Evolutionary conservation across 2,329 filamentous ascomycete genomes (phyloP).

Genomic region (Cryphonectria carpinicola): DNA sequence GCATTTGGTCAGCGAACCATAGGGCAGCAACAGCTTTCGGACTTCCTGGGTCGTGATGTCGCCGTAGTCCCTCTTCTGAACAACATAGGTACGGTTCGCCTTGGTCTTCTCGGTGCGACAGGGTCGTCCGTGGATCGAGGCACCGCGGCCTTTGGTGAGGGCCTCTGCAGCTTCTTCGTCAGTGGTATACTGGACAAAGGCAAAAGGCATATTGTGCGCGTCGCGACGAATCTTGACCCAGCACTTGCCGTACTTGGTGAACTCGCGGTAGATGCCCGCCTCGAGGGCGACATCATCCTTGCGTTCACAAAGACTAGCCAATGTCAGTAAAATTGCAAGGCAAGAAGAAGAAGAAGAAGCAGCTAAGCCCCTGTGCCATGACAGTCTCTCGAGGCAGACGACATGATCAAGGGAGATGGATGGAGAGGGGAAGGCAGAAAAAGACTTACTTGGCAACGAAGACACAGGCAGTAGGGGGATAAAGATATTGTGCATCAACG

Average conservation of each 20-base stretch:
- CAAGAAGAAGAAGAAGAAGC: not conserved
- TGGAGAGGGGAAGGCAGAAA: not conserved
- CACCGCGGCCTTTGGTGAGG: slow-evolving; percentile 50
- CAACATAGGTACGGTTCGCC: slow-evolving; percentile 59
- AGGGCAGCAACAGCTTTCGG: slow-evolving; percentile 44
- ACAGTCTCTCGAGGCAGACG: not conserved
- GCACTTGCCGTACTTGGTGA: slow-evolving; percentile 58
- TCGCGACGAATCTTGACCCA: slow-evolving; percentile 69
- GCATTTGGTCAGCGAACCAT: slow-evolving; percentile 49
- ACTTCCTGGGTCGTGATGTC: slow-evolving; percentile 50
- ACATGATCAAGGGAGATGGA: not conserved
- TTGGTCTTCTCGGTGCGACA: slow-evolving; percentile 68
- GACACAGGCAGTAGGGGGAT: slow-evolving; percentile 60
- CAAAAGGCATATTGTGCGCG: slow-evolving; percentile 61
- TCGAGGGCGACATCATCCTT: slow-evolving; percentile 56
- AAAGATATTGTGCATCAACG: slow-evolving; percentile 56
- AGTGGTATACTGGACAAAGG: slow-evolving; percentile 63
- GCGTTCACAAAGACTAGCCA: slow-evolving; percentile 56
- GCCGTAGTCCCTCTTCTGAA: slow-evolving; percentile 46
- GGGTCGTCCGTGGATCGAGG: slow-evolving; percentile 57
- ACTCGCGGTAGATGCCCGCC: slow-evolving; percentile 54
- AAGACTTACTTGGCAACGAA: slow-evolving; percentile 68
- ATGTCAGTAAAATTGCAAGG: slow-evolving; percentile 25
- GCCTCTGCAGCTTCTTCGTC: slow-evolving; percentile 54
- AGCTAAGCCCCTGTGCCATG: not conserved